A percentile compares a stretch with the other conserved stretches of the same genome.
phyloP scores from a whole-genome alignment of 2,329 filamentous ascomycete species.

The Falciphora oryzae region DNA sequence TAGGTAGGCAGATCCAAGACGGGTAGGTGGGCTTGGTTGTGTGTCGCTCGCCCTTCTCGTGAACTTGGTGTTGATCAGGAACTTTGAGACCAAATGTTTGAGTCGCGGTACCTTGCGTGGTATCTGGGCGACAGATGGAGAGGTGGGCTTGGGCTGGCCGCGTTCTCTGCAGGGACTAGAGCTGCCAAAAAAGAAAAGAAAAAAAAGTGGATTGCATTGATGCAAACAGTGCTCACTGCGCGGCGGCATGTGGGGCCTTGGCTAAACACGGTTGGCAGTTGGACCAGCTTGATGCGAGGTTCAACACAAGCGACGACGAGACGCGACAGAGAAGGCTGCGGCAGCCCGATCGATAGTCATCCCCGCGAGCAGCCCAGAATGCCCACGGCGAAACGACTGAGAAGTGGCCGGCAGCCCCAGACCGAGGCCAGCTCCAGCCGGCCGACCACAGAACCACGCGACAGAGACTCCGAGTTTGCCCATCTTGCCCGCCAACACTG shows the following conservation, averaged over 20 bases:
- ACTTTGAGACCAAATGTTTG: not conserved
- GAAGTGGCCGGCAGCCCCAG: conserved; percentile 41
- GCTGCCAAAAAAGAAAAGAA: not conserved
- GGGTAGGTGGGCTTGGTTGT: not conserved
- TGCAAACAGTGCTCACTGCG: not conserved
- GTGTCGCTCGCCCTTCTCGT: not conserved
- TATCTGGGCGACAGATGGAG: not conserved
- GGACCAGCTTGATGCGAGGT: conserved; percentile 12
- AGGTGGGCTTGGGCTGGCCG: not conserved
- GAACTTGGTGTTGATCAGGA: not conserved
- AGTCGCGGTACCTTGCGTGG: not conserved
- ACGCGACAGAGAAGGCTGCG: conserved; percentile 7
- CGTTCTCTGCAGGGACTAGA: not conserved
- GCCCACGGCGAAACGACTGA: conserved; percentile 56
- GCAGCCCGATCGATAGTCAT: not conserved
- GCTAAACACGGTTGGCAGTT: conserved; percentile 1
- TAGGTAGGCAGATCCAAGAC: not conserved
- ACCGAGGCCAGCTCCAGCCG: conserved; percentile 38
- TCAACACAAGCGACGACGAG: conserved; percentile 16
- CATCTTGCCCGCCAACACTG: conserved; percentile 80
- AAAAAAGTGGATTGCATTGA: not conserved
- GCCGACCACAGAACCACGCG: conserved; percentile 62
- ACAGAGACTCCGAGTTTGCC: conserved; percentile 66
- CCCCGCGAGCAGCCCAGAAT: conserved; percentile 26
- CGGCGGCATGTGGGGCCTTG: conserved; percentile 1